Base-by-base conservation (phyloP, 1,139 yeast genomes). In the Kodamaea derodonti region DNA sequence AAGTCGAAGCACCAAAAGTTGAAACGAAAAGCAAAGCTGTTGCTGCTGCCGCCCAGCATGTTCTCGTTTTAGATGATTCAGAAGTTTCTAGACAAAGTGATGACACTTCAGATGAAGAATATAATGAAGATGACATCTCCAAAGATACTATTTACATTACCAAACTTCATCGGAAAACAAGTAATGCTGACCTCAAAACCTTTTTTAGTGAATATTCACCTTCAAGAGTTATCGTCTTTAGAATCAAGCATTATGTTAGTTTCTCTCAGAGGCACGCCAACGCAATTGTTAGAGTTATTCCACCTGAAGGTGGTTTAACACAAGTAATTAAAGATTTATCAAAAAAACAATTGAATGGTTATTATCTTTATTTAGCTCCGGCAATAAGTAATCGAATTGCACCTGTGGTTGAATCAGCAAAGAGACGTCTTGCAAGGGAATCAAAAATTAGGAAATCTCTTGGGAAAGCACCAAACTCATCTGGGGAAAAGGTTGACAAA, bases 141-240 rank as follows among this genome's bases (percentile, higher is more conserved):
- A 49, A 54, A 4, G 74, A 74, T 41, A 76, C 84, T 1, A 58
- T 80, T n/a, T 78, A 69, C 47, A 69, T 80, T 31, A 62, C 71
- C 9, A 68, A 65, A 24, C 57, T 80, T 38, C 66, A 72, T 27
- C 57, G 51, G 24, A 56, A 54, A 20, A 53, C 60, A 3, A 61
- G 67, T 3, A 77, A 72, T 42, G 56, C 56, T 11, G 69, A 65
- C 12, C 48, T 76, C 34, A 60, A 68, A 39, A 63, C 56, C 8
- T 65, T 55, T 42, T 73, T 76, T 42, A 56, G 60, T 18, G 72
- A 60, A 2, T 76, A 59, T 51, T 51, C 52, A 12, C 78, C 81
- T 13, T 15, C n/a, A n/a, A 32, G 27, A 14, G 20, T 32, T 20
- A 30, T 28, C 11, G 26, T 35, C 16, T 24, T 29, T 14, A 32